Evolutionary conservation across 306 rosid species (phyloP), one percentile per base, ranked within the genome.

Genomic region (Gastrolobium villosum): DNA sequence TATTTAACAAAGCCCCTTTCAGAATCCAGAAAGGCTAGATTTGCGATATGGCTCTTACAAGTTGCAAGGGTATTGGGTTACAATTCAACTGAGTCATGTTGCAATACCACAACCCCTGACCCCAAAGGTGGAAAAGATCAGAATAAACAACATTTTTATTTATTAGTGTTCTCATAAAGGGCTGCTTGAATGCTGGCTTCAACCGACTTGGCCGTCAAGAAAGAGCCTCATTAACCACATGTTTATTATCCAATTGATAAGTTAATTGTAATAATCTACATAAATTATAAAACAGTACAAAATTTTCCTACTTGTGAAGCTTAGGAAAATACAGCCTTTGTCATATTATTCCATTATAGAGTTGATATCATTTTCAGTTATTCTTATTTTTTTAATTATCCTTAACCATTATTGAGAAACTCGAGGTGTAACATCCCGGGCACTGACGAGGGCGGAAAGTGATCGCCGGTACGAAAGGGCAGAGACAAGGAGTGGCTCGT

Each of bases 21-120:
- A 76, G 81, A 82, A 77, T 78, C 79, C 85, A 15, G 39, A 86
- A 85, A 68, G 76, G 88, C 77, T 72, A 39, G 84, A 87, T 82
- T 70, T 75, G 57, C 72, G 34, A 72, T 75, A 59, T 69, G 79
- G 69, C 83, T 77, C 77, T 62, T 77, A 56, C 79, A 59, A 69
- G 79, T 63, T 61, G 75, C n/a, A 7, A 64, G 31, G 32, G 49
- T 62, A 65, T 68, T 59, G 68, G 60, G 34, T 44, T 49, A 53
- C 35, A 30, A 31, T 59, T 55, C 13, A 77, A 30, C n/a, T n/a
- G n/a, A 10, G 6, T 53, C 73, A 43, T 7, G 20, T 61, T 53
- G 49, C 35, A 66, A 71, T 39, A 20, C 54, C 0, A 4, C 10
- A 65, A 46, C 43, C 4, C 13, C 26, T 11, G 52, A 36, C 32